phyloP scores from a whole-genome alignment of 1,284 basidiomycete species.

The Salmacisia buchloeana region DNA sequence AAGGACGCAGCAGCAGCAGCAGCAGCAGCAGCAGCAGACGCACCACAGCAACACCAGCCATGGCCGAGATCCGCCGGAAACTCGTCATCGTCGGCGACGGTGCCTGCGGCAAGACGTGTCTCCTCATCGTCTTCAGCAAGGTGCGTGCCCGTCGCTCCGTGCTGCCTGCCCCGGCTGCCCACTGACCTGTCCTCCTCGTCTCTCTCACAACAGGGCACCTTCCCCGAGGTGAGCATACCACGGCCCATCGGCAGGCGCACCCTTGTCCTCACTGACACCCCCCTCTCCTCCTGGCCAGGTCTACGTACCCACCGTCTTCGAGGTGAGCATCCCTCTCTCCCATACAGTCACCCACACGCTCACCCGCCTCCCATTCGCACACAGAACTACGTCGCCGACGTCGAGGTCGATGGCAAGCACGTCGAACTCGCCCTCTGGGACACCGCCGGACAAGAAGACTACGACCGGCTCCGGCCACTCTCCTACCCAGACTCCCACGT shows the following conservation, averaged over 20 bases:
- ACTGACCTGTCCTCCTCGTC: neutral
- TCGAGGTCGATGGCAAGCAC: slow-evolving; percentile 83
- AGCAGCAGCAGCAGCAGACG: too few relatives aligned
- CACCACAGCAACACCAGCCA: neutral
- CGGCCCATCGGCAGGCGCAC: too few relatives aligned
- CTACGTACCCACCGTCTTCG: slow-evolving; percentile 87
- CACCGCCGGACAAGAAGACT: slow-evolving; percentile 83
- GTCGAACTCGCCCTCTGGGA: slow-evolving; percentile 91
- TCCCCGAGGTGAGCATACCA: slow-evolving; percentile 84
- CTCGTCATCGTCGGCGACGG: slow-evolving; percentile 71
- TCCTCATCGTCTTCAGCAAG: slow-evolving; percentile 78
- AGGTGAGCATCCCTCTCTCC: slow-evolving; percentile 44
- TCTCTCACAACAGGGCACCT: slow-evolving; percentile 60
- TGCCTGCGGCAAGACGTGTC: slow-evolving; percentile 79
- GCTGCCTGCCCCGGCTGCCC: slow-evolving; percentile 2
- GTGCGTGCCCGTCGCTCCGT: slow-evolving; percentile 22
- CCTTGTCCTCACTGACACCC: too few relatives aligned
- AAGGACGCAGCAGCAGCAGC: too few relatives aligned
- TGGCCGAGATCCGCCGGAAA: slow-evolving; percentile 43
- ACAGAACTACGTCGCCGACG: slow-evolving; percentile 73
- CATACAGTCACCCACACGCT: neutral
- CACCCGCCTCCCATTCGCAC: neutral
- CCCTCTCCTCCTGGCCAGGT: slow-evolving; percentile 56
- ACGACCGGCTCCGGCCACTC: slow-evolving; percentile 57
- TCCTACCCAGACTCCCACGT: slow-evolving; percentile 88